A percentile compares a stretch with the other conserved stretches of the same genome.
These are phyloP conservation scores for Austroboletus niveus DNA, from an alignment of 1,284 basidiomycete species.

Conservation along the genomic window DNA sequence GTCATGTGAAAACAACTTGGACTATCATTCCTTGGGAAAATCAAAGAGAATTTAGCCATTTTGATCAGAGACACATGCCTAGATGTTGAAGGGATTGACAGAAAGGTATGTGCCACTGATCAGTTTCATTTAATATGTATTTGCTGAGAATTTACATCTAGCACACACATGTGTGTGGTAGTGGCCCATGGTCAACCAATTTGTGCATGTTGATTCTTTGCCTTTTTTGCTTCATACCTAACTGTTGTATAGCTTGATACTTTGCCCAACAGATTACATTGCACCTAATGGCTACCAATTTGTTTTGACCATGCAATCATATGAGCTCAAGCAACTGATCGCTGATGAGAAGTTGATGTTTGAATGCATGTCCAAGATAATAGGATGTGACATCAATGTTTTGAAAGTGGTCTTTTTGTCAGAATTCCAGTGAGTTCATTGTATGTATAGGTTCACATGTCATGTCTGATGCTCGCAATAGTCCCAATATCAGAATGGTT, in stretches of 20 bases:
- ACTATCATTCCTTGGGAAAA: conserved; percentile 46
- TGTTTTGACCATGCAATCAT: conserved; percentile 25
- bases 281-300: conserved; percentile 35
- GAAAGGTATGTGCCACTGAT: conserved; percentile 28
- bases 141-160: conserved; percentile 2
- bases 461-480: conserved; percentile 1
- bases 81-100: conserved; percentile 31
- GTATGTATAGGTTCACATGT: background rate
- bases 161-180: conserved; percentile 34
- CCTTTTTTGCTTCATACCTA: background rate
- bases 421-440: conserved; percentile 24
- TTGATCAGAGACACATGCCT: conserved; percentile 42
- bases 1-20: conserved; percentile 42
- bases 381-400: conserved; percentile 18
- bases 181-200: background rate
- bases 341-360: conserved; percentile 15
- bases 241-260: background rate
- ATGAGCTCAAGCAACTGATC: conserved; percentile 29
- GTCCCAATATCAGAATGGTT: conserved; percentile 34
- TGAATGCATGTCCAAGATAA: conserved; percentile 14
- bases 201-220: background rate
- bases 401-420: conserved; percentile 12
- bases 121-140: background rate
- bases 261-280: conserved; percentile 13
- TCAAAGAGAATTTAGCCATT: conserved; percentile 31